These are phyloP conservation scores for Vanrija sp. DNA, from an alignment of 1,284 basidiomycete species.

Conservation along the genomic window DNA sequence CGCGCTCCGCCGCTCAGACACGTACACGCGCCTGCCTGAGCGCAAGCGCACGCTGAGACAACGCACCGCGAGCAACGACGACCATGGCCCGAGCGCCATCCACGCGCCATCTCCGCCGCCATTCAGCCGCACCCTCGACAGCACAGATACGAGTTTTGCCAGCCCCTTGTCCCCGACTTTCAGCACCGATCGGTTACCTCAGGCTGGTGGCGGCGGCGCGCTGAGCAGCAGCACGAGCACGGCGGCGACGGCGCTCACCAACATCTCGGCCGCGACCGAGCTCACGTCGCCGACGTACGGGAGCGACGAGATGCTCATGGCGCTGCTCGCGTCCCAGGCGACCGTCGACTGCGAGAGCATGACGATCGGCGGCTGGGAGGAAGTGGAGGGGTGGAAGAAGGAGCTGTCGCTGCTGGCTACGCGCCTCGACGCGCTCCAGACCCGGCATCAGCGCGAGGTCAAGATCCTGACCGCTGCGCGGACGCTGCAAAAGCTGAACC, in stretches of 20 bases:
- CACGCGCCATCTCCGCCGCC: no score
- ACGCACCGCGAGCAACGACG: no score
- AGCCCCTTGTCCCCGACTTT: background rate
- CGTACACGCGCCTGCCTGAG: no score
- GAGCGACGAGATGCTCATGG: slow-evolving; percentile 70
- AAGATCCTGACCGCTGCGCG: slow-evolving; percentile 49
- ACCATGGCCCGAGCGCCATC: no score
- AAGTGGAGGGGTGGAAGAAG: slow-evolving; percentile 88
- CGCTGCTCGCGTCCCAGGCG: slow-evolving; percentile 79
- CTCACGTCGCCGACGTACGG: slow-evolving; percentile 10
- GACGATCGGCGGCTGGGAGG: slow-evolving; percentile 71
- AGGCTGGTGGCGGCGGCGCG: background rate
- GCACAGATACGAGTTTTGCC: background rate
- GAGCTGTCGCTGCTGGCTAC: slow-evolving; percentile 42
- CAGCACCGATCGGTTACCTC: no score
- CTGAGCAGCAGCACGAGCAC: slow-evolving; percentile 6
- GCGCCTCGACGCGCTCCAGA: slow-evolving; percentile 39
- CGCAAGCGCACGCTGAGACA: no score
- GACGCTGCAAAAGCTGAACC: slow-evolving; percentile 48
- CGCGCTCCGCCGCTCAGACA: no score
- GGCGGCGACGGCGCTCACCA: slow-evolving; percentile 1
- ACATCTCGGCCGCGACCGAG: background rate
- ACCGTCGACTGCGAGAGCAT: slow-evolving; percentile 65
- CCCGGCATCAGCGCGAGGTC: slow-evolving; percentile 47
- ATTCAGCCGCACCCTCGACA: no score